A percentile compares a stretch with the other conserved stretches of the same genome.
Evolutionary conservation across 164 flowering plant species (phyloP).

Genomic region (Sedum album): DNA sequence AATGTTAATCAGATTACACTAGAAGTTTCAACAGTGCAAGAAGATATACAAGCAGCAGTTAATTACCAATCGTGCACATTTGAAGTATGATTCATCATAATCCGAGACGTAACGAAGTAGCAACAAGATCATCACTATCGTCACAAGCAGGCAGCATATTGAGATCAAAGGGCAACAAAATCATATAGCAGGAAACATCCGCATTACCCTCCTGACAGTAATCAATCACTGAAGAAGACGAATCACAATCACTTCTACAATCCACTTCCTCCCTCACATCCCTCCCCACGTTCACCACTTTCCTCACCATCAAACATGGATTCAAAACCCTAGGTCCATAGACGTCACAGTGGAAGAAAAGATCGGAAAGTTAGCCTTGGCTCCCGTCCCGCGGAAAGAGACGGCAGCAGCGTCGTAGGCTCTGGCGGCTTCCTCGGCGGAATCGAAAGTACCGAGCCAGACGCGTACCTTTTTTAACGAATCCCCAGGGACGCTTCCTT

Average conservation of each 20-base stretch:
- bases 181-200: neutral
- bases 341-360: neutral
- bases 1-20: neutral
- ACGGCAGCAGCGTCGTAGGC: conserved; percentile 79
- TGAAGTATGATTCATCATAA: neutral
- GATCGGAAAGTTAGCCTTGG: conserved; percentile 61
- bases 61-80: neutral
- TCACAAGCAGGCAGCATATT: neutral
- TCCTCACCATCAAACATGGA: neutral
- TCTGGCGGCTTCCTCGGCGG: conserved; percentile 72
- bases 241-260: conserved; percentile 45
- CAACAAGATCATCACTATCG: neutral
- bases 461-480: conserved; percentile 67
- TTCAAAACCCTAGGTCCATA: conserved; percentile 27
- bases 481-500: conserved; percentile 76
- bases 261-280: conserved; percentile 21
- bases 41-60: neutral
- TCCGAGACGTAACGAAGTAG: neutral
- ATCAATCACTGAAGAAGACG: conserved; percentile 42
- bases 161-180: neutral
- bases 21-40: neutral
- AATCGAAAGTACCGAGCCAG: conserved; percentile 86
- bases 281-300: neutral
- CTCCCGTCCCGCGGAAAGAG: conserved; percentile 60
- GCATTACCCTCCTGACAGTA: conserved; percentile 19